Evolutionary conservation across 345 rosid genomes (phyloP).

Genomic region (Eucalyptus regnans): DNA sequence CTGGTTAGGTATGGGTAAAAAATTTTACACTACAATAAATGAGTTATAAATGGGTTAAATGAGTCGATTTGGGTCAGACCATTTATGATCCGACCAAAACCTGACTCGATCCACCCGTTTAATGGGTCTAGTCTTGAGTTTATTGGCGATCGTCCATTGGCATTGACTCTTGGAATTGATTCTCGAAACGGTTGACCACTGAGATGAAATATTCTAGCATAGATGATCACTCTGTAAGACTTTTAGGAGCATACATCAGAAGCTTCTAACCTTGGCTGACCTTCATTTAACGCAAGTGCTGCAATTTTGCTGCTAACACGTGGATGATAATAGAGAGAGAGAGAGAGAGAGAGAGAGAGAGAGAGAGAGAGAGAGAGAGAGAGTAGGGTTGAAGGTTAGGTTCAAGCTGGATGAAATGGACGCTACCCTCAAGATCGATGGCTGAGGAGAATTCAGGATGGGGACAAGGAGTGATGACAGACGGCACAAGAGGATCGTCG

Average conservation of each 20-base stretch:
- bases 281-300: not conserved
- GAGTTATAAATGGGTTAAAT: too few species aligned
- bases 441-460: too few species aligned
- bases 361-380: too few species aligned
- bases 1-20: rapidly evolving
- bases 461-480: too few species aligned
- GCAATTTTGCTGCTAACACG: not conserved
- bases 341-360: not conserved
- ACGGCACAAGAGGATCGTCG: too few species aligned
- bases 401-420: too few species aligned
- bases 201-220: not conserved
- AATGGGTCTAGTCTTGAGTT: not conserved
- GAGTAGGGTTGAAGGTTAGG: too few species aligned
- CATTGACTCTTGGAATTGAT: not conserved
- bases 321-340: not conserved
- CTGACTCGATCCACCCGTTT: too few species aligned
- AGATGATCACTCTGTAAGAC: not conserved
- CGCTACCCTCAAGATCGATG: too few species aligned
- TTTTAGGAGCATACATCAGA: not conserved
- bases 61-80: rapidly evolving
- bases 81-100: too few species aligned
- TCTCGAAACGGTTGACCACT: not conserved
- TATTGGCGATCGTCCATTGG: rapidly evolving
- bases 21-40: too few species aligned
- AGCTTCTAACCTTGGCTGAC: not conserved